phyloP scores from a whole-genome alignment of 768 basidiomycete species.

The Suillus plorans region DNA sequence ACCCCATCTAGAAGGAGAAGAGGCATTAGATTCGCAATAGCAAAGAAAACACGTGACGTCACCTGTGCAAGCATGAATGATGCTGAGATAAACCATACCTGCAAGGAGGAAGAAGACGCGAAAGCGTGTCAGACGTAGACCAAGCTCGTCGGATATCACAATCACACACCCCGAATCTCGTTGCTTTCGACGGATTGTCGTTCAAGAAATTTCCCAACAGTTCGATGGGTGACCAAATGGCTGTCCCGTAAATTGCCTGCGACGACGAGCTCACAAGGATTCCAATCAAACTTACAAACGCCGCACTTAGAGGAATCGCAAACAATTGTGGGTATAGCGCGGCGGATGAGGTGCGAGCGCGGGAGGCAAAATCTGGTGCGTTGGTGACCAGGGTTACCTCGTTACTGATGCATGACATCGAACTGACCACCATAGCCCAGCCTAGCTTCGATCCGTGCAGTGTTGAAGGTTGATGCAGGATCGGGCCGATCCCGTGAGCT shows the following conservation, averaged over 20 bases:
- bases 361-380: constrained; percentile 76
- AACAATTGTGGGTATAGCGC: constrained; percentile 70
- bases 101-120: constrained; percentile 6
- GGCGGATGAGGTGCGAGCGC: constrained; percentile 52
- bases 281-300: constrained; percentile 74
- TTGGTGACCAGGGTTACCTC: constrained; percentile 79
- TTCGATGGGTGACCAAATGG: constrained; percentile 79
- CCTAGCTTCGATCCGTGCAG: constrained; percentile 68
- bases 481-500: constrained; percentile 75
- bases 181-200: constrained; percentile 56
- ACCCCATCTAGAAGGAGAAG: constrained; percentile 25
- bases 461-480: constrained; percentile 61
- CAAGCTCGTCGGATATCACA: background rate
- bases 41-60: constrained; percentile 3
- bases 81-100: constrained; percentile 78
- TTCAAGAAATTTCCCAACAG: constrained; percentile 69
- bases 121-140: constrained; percentile 14
- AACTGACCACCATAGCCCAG: constrained; percentile 72
- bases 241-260: constrained; percentile 70
- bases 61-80: constrained; percentile 81
- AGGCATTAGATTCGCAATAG: constrained; percentile 10
- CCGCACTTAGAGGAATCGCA: constrained; percentile 71
- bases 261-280: constrained; percentile 82
- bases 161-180: constrained; percentile 59
- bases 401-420: constrained; percentile 80